A percentile compares a stretch with the other conserved stretches of the same genome.
Conservation (phyloP, 176 grass and related monocot species). For the Leersia perrieri region DNA sequence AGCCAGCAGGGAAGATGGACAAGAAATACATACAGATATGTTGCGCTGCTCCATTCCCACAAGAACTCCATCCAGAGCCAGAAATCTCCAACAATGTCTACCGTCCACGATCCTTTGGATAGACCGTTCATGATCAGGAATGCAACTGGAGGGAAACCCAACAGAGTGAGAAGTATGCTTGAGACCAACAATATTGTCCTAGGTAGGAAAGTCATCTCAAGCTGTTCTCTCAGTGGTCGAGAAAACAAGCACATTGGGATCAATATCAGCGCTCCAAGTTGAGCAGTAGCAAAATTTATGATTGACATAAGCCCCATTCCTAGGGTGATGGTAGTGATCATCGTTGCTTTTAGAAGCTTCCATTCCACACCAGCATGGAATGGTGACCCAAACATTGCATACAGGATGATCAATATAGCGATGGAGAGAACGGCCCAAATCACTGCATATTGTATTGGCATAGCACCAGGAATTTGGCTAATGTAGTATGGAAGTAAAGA, state of each 20-base stretch:
- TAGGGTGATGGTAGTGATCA: slow-evolving; percentile 64
- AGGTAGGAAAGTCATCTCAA: slow-evolving; percentile 28
- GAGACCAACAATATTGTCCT: slow-evolving; percentile 35
- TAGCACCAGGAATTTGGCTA: slow-evolving; percentile 54
- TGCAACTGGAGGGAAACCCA: slow-evolving; percentile 67
- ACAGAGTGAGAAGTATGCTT: slow-evolving; percentile 49
- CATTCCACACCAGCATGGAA: slow-evolving; percentile 66
- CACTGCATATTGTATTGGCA: slow-evolving; percentile 33
- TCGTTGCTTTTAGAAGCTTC: slow-evolving; percentile 76
- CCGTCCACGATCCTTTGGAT: slow-evolving; percentile 37
- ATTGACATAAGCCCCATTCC: slow-evolving; percentile 89
- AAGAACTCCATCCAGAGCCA: slow-evolving; percentile 79
- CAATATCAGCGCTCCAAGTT: slow-evolving; percentile 76
- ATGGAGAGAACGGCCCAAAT: slow-evolving; percentile 64
- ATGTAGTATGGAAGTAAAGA: slow-evolving; percentile 68
- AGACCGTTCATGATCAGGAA: slow-evolving; percentile 51
- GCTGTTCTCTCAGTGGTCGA: slow-evolving; percentile 47
- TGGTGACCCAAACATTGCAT: slow-evolving; percentile 54
- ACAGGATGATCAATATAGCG: slow-evolving; percentile 40
- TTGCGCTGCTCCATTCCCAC: slow-evolving; percentile 92
- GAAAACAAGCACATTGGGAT: slow-evolving; percentile 80
- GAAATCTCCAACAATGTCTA: slow-evolving; percentile 46
- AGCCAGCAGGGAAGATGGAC: slow-evolving; percentile 93
- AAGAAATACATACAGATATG: slow-evolving; percentile 71
- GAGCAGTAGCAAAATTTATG: slow-evolving; percentile 90